Conservation (phyloP, 192 early-diverging fungal genomes). For the Coemansia javaensis region DNA sequence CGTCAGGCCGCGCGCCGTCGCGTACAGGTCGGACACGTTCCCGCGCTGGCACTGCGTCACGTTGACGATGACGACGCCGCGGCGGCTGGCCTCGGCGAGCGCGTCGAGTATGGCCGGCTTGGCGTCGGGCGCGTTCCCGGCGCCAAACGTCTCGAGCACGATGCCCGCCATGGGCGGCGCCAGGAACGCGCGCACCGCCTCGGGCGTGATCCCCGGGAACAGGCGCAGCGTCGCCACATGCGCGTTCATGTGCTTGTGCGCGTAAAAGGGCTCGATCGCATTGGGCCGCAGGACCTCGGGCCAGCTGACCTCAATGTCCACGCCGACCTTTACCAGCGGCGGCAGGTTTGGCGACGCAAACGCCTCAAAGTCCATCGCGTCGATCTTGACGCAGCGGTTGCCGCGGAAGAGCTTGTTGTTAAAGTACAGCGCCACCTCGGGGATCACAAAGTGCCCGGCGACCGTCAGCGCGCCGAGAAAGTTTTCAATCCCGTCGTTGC, state of each 20-base stretch:
- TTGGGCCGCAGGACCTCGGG: constrained; percentile 78
- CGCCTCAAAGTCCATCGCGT: constrained; percentile 77
- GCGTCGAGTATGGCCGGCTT: constrained; percentile 79
- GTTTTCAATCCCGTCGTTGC: constrained; percentile 98
- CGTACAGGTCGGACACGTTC: constrained; percentile 85
- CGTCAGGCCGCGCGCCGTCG: constrained; percentile 81
- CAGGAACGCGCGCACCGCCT: constrained; percentile 83
- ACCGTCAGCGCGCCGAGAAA: constrained; percentile 93
- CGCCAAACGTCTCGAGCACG: constrained; percentile 94
- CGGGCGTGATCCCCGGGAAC: constrained; percentile 90
- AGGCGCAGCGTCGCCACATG: constrained; percentile 85
- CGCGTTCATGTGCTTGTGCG: constrained; percentile 78
- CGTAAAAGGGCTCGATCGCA: constrained; percentile 74
- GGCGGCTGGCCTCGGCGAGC: constrained; percentile 78
- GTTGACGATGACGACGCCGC: constrained; percentile 96
- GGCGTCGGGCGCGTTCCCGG: constrained; percentile 92
- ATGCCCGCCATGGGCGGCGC: constrained; percentile 82
- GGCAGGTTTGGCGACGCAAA: constrained; percentile 84
- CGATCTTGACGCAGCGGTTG: constrained; percentile 76
- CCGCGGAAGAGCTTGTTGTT: constrained; percentile 89
- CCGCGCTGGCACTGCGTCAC: constrained; percentile 82
- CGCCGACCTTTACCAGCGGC: constrained; percentile 92
- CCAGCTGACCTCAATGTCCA: constrained; percentile 94
- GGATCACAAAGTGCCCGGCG: constrained; percentile 96
- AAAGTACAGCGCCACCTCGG: constrained; percentile 93